Evolutionary conservation across 306 rosid species (phyloP).

Genomic region (Carpinus viminea): DNA sequence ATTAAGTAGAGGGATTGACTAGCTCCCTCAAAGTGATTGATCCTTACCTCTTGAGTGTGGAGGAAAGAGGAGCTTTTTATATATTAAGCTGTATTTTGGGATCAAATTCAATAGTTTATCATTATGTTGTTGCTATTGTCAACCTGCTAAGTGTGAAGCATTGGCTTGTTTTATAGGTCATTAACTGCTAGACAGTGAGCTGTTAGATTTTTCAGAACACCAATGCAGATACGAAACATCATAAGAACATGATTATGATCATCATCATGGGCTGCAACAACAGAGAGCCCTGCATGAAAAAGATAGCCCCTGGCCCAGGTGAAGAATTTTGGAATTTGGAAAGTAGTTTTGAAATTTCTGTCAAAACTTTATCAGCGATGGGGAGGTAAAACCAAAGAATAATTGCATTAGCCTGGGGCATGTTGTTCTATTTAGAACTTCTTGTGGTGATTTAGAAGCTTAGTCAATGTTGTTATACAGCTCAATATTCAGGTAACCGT

Average conservation of each 20-base stretch:
- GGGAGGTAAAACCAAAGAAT: background rate
- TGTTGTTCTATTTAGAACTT: background rate
- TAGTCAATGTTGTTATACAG: background rate
- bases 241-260: background rate
- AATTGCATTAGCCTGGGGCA: background rate
- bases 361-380: background rate
- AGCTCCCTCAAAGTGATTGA: background rate
- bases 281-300: background rate
- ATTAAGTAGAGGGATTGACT: background rate
- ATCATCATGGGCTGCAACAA: background rate
- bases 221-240: background rate
- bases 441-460: background rate
- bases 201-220: background rate
- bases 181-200: background rate
- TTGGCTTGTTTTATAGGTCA: background rate
- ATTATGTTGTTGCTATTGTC: background rate
- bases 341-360: background rate
- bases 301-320: background rate
- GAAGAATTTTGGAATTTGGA: background rate
- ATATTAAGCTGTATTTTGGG: background rate
- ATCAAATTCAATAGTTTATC: background rate
- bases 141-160: background rate
- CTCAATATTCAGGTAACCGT: background rate
- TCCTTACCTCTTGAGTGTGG: background rate
- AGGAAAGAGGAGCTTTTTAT: background rate